These are phyloP conservation scores for Fallopia convolvulus DNA, from an alignment of 148 eudicot species.

Conservation along the genomic window DNA sequence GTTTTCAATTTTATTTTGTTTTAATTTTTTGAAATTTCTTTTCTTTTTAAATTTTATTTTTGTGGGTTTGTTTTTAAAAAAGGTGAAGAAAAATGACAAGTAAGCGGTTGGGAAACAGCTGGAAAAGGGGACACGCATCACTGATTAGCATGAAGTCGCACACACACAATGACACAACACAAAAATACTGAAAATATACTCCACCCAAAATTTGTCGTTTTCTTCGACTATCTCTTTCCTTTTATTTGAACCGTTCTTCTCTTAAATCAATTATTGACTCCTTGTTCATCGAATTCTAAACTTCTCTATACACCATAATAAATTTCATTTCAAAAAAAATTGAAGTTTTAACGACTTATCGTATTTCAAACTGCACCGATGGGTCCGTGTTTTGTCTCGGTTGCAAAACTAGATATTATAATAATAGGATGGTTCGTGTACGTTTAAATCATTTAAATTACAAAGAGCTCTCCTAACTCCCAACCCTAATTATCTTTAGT, in stretches of 20 bases:
- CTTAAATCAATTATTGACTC: not conserved
- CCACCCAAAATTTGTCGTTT: not conserved
- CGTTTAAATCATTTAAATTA: too few species aligned
- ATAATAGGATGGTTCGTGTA: too few species aligned
- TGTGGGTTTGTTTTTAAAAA: not conserved
- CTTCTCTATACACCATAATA: too few species aligned
- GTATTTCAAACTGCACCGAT: not conserved
- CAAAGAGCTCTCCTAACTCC: too few species aligned
- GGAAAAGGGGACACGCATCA: slow-evolving; percentile 12
- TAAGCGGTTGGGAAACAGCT: slow-evolving; percentile 14
- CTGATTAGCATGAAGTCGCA: slow-evolving; percentile 11
- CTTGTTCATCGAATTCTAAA: not conserved
- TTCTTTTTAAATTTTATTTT: not conserved
- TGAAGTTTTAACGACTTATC: not conserved
- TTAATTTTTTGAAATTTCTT: not conserved
- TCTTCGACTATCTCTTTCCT: not conserved
- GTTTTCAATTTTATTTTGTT: not conserved
- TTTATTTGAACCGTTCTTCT: not conserved
- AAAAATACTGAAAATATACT: not conserved
- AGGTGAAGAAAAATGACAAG: not conserved
- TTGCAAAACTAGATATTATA: too few species aligned
- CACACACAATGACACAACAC: slow-evolving; percentile 2
- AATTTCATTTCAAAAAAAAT: too few species aligned
- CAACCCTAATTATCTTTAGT: too few species aligned
- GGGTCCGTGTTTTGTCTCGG: not conserved